Base-by-base conservation (phyloP, 352 stramenopile genomes). In the Phytophthora sp. region DNA sequence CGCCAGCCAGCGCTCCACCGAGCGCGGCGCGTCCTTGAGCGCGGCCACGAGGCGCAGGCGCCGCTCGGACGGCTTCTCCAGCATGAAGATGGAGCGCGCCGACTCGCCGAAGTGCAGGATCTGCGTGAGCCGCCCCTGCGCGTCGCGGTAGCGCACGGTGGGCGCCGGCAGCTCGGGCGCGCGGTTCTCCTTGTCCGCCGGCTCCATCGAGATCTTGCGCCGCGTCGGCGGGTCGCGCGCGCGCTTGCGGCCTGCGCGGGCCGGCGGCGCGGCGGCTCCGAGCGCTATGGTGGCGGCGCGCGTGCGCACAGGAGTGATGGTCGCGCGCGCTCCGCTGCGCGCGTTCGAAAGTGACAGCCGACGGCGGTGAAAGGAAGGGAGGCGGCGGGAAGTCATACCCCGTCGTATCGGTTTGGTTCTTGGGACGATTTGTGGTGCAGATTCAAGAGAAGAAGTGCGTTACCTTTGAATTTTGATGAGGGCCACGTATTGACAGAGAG, bases 51-150 rank as follows among this genome's bases (percentile, higher is more conserved):
- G 69, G 28, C 61, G 34, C 31, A 70, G 32, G 3, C 83, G 80
- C 53, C 54, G 53, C 41, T 70, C 57, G 41, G 88, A 76, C 1
- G 79, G 66, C 35, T 72, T 67, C 24, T 80, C 74, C 27, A 92
- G 66, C 63, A 88, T 54, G 49, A 89, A 92, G 1, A 92, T 54
- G 23, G 82, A 72, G 34, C 76, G 56, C 34, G 84, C 72, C n/a
- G 77, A 79, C 64, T 92, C 82, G 18, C 80, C 82, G 54, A 89
- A 87, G 65, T 77, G 75, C 28, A 73, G 23, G n/a, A 77, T 50
- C 32, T 63, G 48, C 42, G 49, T 64, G 5, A 23, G n/a, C 6
- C 49, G n/a, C 7, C 59, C 48, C 32, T 46, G 17, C 8, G 20
- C 27, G 45, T 59, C 48, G 8, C 26, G 3, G 39, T 68, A 71